phyloP scores from a whole-genome alignment of 2,329 filamentous ascomycete genomes.

The Metarhizium humberi region DNA sequence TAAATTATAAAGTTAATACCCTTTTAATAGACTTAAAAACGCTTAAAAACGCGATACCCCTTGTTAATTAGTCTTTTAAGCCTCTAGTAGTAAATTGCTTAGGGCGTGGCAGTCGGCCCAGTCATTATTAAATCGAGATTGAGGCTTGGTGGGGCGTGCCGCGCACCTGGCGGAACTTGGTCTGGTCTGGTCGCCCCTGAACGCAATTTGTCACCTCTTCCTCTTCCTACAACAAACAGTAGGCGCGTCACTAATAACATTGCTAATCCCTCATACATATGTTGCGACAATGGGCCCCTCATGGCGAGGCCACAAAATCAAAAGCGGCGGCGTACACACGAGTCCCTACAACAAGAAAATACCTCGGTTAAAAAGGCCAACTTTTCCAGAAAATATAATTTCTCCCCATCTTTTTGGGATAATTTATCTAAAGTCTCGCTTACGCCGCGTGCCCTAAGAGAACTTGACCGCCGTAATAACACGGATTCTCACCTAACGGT shows the following conservation, averaged over 20 bases:
- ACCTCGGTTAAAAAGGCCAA: background rate
- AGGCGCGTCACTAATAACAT: background rate
- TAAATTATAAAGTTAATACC: too few species aligned
- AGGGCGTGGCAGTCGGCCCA: too few species aligned
- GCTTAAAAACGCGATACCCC: too few species aligned
- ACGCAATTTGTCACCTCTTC: too few species aligned
- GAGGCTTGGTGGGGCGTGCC: too few species aligned
- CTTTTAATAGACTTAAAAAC: too few species aligned
- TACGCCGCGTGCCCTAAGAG: slow-evolving; percentile 16
- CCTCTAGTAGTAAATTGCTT: too few species aligned
- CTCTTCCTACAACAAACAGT: too few species aligned
- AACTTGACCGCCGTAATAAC: slow-evolving; percentile 16
- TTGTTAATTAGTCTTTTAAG: too few species aligned
- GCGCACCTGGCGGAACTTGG: too few species aligned
- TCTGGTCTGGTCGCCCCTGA: too few species aligned
- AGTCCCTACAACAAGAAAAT: background rate
- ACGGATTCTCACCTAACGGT: background rate
- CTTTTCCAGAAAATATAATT: slow-evolving; percentile 5
- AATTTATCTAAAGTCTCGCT: slow-evolving; percentile 17
- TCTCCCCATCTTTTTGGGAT: slow-evolving; percentile 18
- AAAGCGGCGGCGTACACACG: background rate
- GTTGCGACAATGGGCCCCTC: background rate
- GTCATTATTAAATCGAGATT: too few species aligned
- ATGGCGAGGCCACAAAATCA: background rate
- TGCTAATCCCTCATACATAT: background rate